A percentile compares a stretch with the other conserved stretches of the same genome.
These are phyloP conservation scores for Clavariopsis aquatica DNA, from an alignment of 495 filamentous ascomycete species.

Conservation along the genomic window DNA sequence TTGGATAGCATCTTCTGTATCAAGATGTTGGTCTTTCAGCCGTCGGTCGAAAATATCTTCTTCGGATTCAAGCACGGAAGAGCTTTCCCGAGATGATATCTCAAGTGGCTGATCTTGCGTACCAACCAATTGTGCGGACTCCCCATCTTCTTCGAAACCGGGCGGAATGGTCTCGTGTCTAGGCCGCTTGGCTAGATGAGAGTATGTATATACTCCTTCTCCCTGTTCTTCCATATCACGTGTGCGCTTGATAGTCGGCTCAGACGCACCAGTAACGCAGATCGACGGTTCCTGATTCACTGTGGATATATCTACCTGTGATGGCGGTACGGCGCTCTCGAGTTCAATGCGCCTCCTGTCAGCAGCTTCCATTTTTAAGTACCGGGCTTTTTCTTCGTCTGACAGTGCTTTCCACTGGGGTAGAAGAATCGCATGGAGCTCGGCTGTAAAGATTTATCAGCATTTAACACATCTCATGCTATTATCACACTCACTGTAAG, in stretches of 20 bases:
- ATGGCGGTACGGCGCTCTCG: constrained; percentile 3
- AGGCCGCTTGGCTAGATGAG: constrained; percentile 5
- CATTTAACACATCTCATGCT: background rate
- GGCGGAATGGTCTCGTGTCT: background rate
- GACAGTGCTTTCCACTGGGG: constrained; percentile 12
- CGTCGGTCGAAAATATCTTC: background rate
- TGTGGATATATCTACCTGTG: constrained; percentile 14
- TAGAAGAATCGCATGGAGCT: constrained; percentile 9
- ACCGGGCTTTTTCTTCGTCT: constrained; percentile 23
- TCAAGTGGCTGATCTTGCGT: constrained; percentile 12
- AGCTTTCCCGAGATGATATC: constrained; percentile 18
- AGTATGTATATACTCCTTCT: background rate
- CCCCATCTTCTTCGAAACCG: background rate
- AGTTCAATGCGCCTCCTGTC: constrained; percentile 17
- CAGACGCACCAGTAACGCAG: constrained; percentile 11
- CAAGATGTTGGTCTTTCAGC: background rate
- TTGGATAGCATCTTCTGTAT: background rate
- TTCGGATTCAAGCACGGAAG: background rate
- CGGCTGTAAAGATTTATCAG: constrained; percentile 6
- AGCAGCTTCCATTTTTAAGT: constrained; percentile 20
- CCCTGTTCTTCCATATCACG: background rate
- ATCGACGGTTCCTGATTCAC: constrained; percentile 5
- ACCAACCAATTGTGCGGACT: background rate
- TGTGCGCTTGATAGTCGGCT: constrained; percentile 23
- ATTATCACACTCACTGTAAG: constrained; percentile 12